A percentile compares a stretch with the other conserved stretches of the same genome.
Conservation (phyloP, 2,329 filamentous ascomycete genomes). For the Trichophyton verrucosum region DNA sequence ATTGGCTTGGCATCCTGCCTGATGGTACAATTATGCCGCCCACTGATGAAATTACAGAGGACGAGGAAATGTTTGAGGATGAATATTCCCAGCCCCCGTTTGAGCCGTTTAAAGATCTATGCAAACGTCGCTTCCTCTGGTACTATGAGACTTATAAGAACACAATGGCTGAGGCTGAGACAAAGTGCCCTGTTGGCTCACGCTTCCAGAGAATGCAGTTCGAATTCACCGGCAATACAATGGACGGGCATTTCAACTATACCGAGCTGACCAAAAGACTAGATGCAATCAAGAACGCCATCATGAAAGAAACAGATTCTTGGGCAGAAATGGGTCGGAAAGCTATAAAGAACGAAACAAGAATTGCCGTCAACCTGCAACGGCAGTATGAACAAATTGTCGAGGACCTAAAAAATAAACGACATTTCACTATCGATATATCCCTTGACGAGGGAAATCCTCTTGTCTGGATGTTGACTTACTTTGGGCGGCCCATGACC, state of each 20-base stretch:
- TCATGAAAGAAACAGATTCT: slow-evolving; percentile 56
- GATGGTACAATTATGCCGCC: slow-evolving; percentile 35
- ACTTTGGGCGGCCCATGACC: slow-evolving; percentile 85
- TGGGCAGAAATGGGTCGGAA: slow-evolving; percentile 61
- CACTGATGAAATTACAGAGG: slow-evolving; percentile 28
- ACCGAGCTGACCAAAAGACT: slow-evolving; percentile 58
- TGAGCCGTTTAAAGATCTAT: slow-evolving; percentile 79
- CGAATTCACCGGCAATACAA: slow-evolving; percentile 61
- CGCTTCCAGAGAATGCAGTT: slow-evolving; percentile 77
- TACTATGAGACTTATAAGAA: slow-evolving; percentile 81
- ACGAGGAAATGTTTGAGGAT: slow-evolving; percentile 19
- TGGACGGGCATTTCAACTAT: slow-evolving; percentile 82
- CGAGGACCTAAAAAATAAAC: slow-evolving; percentile 58
- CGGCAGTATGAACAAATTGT: slow-evolving; percentile 76
- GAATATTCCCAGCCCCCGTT: slow-evolving; percentile 49
- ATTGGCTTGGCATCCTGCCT: slow-evolving; percentile 54
- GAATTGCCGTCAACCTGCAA: slow-evolving; percentile 68
- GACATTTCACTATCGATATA: slow-evolving; percentile 60
- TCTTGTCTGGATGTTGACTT: slow-evolving; percentile 77
- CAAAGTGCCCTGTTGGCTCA: slow-evolving; percentile 51
- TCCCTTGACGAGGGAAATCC: slow-evolving; percentile 69
- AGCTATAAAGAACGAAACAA: slow-evolving; percentile 52
- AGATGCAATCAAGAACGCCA: slow-evolving; percentile 51
- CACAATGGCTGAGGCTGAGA: slow-evolving; percentile 51
- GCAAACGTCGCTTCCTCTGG: slow-evolving; percentile 88